Evolutionary conservation across 2,329 filamentous ascomycete genomes (phyloP).

Genomic region (Alternaria tenuissima): DNA sequence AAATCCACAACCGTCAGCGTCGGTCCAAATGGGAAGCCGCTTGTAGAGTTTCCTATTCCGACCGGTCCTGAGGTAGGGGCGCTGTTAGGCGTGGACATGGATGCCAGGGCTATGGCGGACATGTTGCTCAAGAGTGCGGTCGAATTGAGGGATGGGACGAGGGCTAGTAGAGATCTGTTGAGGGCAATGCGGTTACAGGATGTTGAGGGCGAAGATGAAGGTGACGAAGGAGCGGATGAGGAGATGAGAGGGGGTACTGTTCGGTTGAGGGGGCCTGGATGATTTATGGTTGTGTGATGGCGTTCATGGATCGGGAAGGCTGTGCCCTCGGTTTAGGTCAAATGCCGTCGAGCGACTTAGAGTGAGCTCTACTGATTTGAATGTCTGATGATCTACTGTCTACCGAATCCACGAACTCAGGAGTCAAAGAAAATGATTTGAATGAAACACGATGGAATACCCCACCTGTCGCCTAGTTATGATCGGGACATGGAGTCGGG

Average conservation of each 20-base stretch:
- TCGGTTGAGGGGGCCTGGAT: constrained; percentile 7
- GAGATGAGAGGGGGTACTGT: constrained; percentile 18
- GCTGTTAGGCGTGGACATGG: constrained; percentile 30
- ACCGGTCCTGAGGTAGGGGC: constrained; percentile 40
- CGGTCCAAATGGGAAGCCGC: constrained; percentile 42
- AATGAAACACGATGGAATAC: neutral
- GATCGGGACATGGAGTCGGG: neutral
- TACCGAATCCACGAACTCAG: neutral
- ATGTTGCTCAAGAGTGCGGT: constrained; percentile 41
- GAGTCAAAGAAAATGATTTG: neutral
- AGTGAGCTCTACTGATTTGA: neutral
- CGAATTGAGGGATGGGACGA: constrained; percentile 42
- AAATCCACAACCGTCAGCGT: constrained; percentile 36
- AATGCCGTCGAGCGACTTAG: neutral
- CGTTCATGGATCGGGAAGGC: neutral
- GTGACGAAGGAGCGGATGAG: neutral
- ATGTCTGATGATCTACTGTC: neutral
- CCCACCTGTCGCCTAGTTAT: neutral
- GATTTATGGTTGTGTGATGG: neutral
- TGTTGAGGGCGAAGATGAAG: constrained; percentile 23
- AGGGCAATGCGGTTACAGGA: constrained; percentile 43
- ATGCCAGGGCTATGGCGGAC: constrained; percentile 32
- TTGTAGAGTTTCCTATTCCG: constrained; percentile 47
- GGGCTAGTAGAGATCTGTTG: constrained; percentile 43
- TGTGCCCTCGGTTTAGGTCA: neutral